Percentiles rank a stretch among this genome's conserved stretches.
Conservation (phyloP, 208 protist species). For the Wallacemonas collosoma region DNA sequence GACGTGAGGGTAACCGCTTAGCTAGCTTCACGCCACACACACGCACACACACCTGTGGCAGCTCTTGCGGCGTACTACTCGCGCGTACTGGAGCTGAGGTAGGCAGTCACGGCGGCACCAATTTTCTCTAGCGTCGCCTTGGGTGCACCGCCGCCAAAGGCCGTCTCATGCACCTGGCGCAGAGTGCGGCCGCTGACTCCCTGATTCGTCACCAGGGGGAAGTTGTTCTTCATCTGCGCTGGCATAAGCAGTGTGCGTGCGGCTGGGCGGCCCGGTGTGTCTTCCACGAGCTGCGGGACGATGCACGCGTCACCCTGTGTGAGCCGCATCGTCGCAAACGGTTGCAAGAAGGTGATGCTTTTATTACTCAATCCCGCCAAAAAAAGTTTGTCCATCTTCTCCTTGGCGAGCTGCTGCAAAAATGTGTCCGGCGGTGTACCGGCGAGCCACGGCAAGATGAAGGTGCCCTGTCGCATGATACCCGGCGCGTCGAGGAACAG, state of each 20-base stretch:
- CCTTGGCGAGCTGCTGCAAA: constrained; percentile 36
- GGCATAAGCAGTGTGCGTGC: constrained; percentile 51
- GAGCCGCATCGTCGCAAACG: constrained; percentile 57
- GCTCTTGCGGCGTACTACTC: background rate
- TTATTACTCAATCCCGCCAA: constrained; percentile 29
- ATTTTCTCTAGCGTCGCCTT: constrained; percentile 38
- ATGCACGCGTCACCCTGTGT: constrained; percentile 54
- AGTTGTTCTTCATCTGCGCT: constrained; percentile 26
- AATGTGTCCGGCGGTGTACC: constrained; percentile 40
- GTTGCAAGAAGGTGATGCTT: constrained; percentile 40
- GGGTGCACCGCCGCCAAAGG: constrained; percentile 40
- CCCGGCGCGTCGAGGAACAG: constrained; percentile 47
- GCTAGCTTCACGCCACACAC: background rate
- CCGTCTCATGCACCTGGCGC: constrained; percentile 30
- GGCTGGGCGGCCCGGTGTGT: constrained; percentile 44
- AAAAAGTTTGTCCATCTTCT: constrained; percentile 52
- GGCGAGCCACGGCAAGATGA: constrained; percentile 51
- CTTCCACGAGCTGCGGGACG: constrained; percentile 36
- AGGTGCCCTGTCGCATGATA: constrained; percentile 59
- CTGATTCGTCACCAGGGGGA: constrained; percentile 45
- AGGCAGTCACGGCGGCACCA: constrained; percentile 30
- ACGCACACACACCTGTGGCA: background rate
- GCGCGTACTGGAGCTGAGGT: constrained; percentile 20
- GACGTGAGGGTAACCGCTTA: no score
- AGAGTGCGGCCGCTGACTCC: constrained; percentile 56